phyloP scores from a whole-genome alignment of 192 early-diverging fungal species.

The Neocallimastix lanati region DNA sequence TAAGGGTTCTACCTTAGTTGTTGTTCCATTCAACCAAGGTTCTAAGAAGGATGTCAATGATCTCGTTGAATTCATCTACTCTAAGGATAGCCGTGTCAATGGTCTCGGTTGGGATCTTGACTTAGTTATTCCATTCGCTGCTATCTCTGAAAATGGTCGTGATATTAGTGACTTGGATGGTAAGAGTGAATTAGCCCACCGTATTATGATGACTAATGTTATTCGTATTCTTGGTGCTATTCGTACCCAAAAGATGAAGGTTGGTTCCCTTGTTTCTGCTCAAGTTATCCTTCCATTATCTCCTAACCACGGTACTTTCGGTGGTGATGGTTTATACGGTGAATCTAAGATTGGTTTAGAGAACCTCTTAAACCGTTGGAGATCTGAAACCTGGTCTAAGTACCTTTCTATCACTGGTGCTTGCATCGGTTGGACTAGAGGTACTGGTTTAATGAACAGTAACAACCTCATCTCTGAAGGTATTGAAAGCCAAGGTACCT shows the following conservation, averaged over 20 bases:
- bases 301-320: conserved; percentile 93
- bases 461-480: conserved; percentile 81
- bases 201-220: conserved; percentile 86
- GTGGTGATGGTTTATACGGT: conserved; percentile 75
- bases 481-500: conserved; percentile 63
- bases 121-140: conserved; percentile 87
- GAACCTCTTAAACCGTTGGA: conserved; percentile 78
- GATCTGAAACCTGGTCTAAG: conserved; percentile 69
- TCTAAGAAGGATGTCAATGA: conserved; percentile 63
- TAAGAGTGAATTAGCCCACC: conserved; percentile 76
- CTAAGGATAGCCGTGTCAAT: conserved; percentile 30
- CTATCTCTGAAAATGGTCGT: conserved; percentile 71
- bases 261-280: conserved; percentile 57
- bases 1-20: conserved; percentile 59
- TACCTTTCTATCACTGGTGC: conserved; percentile 80
- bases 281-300: conserved; percentile 77
- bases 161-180: conserved; percentile 72
- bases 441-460: conserved; percentile 81
- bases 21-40: conserved; percentile 89
- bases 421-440: conserved; percentile 93
- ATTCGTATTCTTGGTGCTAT: conserved; percentile 70
- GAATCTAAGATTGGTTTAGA: conserved; percentile 90
- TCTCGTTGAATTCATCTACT: conserved; percentile 77
- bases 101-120: conserved; percentile 89
- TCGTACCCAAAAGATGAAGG: conserved; percentile 56